Evolutionary conservation across 192 early-diverging fungal species (phyloP).

Genomic region (Backusella liffmaniae): DNA sequence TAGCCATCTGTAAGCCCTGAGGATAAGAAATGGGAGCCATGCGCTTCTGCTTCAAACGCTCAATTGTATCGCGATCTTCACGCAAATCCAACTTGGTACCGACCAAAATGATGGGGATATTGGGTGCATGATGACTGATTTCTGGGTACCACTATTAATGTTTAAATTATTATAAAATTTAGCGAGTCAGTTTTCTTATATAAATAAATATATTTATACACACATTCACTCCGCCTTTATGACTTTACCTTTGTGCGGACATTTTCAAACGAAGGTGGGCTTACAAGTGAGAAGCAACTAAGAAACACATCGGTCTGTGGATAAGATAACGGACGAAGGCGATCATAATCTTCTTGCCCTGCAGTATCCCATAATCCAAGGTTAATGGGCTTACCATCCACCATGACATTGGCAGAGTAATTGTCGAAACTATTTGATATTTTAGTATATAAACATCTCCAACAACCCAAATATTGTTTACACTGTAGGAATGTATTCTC

Average conservation of each 20-base stretch:
- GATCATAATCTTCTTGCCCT: slow-evolving; percentile 93
- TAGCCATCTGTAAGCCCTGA: slow-evolving; percentile 74
- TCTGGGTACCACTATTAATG: slow-evolving; percentile 90
- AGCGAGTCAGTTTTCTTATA: background rate
- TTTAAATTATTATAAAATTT: slow-evolving; percentile 59
- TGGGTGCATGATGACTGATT: slow-evolving; percentile 84
- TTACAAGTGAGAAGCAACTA: slow-evolving; percentile 29
- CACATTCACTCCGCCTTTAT: background rate
- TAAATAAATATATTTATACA: too few species aligned
- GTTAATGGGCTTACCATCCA: slow-evolving; percentile 91
- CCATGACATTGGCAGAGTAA: slow-evolving; percentile 95
- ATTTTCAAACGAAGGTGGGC: slow-evolving; percentile 32
- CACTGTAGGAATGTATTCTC: slow-evolving; percentile 99
- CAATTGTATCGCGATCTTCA: slow-evolving; percentile 77
- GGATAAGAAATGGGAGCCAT: slow-evolving; percentile 77
- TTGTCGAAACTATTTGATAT: slow-evolving; percentile 73
- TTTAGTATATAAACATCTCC: background rate
- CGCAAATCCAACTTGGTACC: slow-evolving; percentile 92
- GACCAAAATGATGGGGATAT: slow-evolving; percentile 82
- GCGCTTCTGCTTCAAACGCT: slow-evolving; percentile 73
- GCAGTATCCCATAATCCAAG: slow-evolving; percentile 93
- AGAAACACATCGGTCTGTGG: slow-evolving; percentile 67
- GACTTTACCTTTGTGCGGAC: slow-evolving; percentile 31
- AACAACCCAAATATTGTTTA: slow-evolving; percentile 41
- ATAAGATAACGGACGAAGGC: slow-evolving; percentile 87